phyloP scores from a whole-genome alignment of 768 basidiomycete species.

The Leccinellum rugosiceps region DNA sequence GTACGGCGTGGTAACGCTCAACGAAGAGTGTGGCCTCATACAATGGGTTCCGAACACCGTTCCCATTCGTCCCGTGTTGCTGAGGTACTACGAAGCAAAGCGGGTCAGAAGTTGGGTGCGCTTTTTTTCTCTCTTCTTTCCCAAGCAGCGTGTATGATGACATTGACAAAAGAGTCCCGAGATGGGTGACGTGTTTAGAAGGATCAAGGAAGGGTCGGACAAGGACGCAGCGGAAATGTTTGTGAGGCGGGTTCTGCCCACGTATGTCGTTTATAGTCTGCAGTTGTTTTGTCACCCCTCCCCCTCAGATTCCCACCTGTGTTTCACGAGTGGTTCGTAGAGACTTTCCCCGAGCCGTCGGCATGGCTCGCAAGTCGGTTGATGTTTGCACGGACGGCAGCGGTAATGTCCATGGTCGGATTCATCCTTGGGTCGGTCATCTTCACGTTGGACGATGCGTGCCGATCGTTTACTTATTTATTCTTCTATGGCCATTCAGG shows the following conservation, averaged over 20 bases:
- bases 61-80: conserved; percentile 73
- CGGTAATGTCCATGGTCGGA: conserved; percentile 99
- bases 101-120: conserved; percentile 50
- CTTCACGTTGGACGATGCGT: background rate
- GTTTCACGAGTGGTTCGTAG: conserved; percentile 96
- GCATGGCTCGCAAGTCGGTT: conserved; percentile 91
- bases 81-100: conserved; percentile 59
- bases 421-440: conserved; percentile 80
- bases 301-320: conserved; percentile 68
- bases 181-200: conserved; percentile 44
- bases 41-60: conserved; percentile 98
- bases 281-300: background rate
- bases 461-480: background rate
- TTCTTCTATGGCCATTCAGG: conserved; percentile 36
- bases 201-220: conserved; percentile 49
- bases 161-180: conserved; percentile 38
- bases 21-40: conserved; percentile 95
- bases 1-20: conserved; percentile 96
- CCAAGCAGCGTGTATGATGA: background rate
- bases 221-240: conserved; percentile 54
- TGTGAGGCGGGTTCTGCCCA: conserved; percentile 48
- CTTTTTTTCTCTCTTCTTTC: background rate
- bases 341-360: conserved; percentile 94
- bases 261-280: conserved; percentile 39
- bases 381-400: conserved; percentile 82